Evolutionary conservation across 2,329 filamentous ascomycete species (phyloP), one percentile per base, ranked within the genome.

Genomic region (Phialophora tarda): DNA sequence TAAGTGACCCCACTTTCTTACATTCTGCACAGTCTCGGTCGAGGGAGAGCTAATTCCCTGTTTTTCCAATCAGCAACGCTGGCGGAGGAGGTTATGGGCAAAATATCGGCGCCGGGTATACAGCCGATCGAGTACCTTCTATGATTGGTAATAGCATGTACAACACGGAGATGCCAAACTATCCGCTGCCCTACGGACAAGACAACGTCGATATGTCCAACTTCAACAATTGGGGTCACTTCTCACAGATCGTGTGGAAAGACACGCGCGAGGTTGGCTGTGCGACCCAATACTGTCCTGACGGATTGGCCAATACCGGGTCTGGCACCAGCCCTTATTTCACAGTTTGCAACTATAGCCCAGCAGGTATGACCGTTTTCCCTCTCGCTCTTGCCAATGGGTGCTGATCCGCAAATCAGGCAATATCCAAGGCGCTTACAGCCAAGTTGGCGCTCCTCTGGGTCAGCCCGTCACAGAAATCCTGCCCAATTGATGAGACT

Each of bases 311-410:
- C 44, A 80, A 81, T 69, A 77, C 78, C 50, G 48, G 38, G 17
- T 51, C 48, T 30, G 79, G 78, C 59, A 74, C 75, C 66, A 74
- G 75, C 58, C 79, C 87, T 17, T 88, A 85, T 80, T 92, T 87
- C 82, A 93, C 91, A 30, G 92, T 96, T 74, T 96, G 92, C 89
- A 94, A 96, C 85, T 97, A 97, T 82, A 82, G 80, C 72, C 84
- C 87, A 69, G 81, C 87, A 70, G 68, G 67, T 69, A 67, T 62
- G 64, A 53, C 24, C 11, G 7, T 8, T 21, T 12, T 12, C 51
- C 24, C 24, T 5, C n/a, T 28, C 28, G 11, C 7, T 21, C 14
- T n/a, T 34, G 53, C 53, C 11, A 30, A 8, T 2, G 24, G 1
- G 28, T 55, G 5, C 24, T 57, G 30, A 53, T 54, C 10, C 32